Evolutionary conservation across 2,329 filamentous ascomycete genomes (phyloP).

Genomic region (Pseudonectria foliicola): DNA sequence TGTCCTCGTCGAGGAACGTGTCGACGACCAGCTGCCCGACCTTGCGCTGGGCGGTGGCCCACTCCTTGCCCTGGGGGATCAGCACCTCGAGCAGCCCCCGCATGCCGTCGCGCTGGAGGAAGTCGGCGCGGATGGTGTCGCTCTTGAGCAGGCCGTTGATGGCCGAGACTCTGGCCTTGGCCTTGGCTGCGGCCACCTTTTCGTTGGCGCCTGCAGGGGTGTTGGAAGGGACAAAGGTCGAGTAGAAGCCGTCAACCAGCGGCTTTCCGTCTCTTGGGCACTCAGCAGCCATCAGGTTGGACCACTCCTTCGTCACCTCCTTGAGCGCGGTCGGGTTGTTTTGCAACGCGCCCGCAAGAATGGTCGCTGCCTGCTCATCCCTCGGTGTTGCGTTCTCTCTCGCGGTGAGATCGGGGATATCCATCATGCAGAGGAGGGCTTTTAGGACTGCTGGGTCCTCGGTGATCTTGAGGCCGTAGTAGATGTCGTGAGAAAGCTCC

Average conservation of each 20-base stretch:
- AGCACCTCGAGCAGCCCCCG: constrained; percentile 46
- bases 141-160: constrained; percentile 52
- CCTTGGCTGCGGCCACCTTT: constrained; percentile 18
- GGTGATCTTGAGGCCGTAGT: constrained; percentile 58
- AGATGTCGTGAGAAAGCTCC: constrained; percentile 61
- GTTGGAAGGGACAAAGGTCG: constrained; percentile 29
- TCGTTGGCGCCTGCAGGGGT: constrained; percentile 15
- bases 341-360: constrained; percentile 51
- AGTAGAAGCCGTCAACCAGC: constrained; percentile 35
- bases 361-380: constrained; percentile 48
- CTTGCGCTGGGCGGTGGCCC: constrained; percentile 45
- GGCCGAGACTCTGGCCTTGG: constrained; percentile 39
- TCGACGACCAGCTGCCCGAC: constrained; percentile 54
- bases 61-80: constrained; percentile 36
- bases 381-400: constrained; percentile 26
- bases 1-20: constrained; percentile 58
- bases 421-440: constrained; percentile 51
- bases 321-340: constrained; percentile 58
- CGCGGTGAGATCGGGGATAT: constrained; percentile 19
- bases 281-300: constrained; percentile 28
- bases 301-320: constrained; percentile 44
- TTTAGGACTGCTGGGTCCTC: constrained; percentile 47
- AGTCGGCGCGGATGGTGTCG: constrained; percentile 44
- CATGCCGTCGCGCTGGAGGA: constrained; percentile 49
- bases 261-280: constrained; percentile 27